Conservation (phyloP, 2,329 filamentous ascomycete genomes). For the Magnaporthales sp. region DNA sequence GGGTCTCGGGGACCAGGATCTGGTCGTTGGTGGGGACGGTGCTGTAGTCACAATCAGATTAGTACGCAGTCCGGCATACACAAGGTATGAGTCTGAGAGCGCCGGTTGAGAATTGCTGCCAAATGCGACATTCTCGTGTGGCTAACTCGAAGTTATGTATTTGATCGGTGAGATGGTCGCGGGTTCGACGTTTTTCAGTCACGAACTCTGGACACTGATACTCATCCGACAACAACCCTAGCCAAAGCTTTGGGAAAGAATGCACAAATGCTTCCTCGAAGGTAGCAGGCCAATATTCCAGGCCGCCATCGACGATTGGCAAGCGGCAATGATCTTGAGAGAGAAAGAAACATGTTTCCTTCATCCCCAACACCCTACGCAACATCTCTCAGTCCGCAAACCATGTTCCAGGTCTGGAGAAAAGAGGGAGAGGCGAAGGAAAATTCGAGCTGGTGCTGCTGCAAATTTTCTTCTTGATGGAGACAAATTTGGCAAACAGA, state of each 20-base stretch:
- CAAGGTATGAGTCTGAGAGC: constrained; percentile 54
- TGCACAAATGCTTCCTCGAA: constrained; percentile 29
- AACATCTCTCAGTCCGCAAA: constrained; percentile 49
- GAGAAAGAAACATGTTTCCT: constrained; percentile 52
- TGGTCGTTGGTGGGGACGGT: constrained; percentile 90
- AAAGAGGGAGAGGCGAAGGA: constrained; percentile 55
- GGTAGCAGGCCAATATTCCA: constrained; percentile 4
- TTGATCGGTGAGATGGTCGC: constrained; percentile 64
- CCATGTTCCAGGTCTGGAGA: constrained; percentile 33
- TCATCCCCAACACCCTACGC: constrained; percentile 73
- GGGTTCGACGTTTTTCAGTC: not conserved
- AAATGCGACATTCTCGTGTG: constrained; percentile 86
- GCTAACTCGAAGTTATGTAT: constrained; percentile 71
- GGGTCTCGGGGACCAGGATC: constrained; percentile 96
- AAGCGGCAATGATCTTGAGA: constrained; percentile 65
- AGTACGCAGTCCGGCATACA: constrained; percentile 67
- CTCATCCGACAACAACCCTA: constrained; percentile 75
- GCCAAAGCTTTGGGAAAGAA: constrained; percentile 34
- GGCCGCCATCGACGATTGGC: constrained; percentile 9
- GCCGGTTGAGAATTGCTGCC: constrained; percentile 92
- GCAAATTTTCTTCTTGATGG: constrained; percentile 13
- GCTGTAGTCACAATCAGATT: constrained; percentile 62
- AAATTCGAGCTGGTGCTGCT: constrained; percentile 69
- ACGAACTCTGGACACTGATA: constrained; percentile 16
- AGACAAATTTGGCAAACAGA: constrained; percentile 16